phyloP scores from a whole-genome alignment of 1,139 yeast species.

The Magnusiomyces magnusii region DNA sequence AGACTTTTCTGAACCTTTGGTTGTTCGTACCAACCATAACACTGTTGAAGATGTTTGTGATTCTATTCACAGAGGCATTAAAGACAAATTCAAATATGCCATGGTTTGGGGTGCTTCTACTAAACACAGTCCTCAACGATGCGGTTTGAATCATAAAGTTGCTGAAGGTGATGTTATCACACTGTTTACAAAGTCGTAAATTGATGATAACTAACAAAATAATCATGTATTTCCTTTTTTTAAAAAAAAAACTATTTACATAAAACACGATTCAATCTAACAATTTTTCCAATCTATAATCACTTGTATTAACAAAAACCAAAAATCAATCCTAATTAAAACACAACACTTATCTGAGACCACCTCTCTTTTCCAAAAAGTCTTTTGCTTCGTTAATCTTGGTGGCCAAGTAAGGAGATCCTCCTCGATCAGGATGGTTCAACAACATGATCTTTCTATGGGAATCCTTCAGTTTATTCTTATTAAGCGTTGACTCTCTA shows the following conservation, averaged over 20 bases:
- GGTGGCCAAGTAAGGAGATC: slow-evolving; percentile 90
- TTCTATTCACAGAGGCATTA: slow-evolving; percentile 88
- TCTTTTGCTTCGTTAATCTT: slow-evolving; percentile 97
- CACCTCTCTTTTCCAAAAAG: slow-evolving; percentile 77
- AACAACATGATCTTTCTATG: slow-evolving; percentile 90
- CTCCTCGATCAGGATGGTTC: slow-evolving; percentile 98
- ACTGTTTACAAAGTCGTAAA: slow-evolving; percentile 39
- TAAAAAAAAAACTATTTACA: too few species aligned
- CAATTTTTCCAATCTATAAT: too few species aligned
- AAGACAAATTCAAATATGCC: slow-evolving; percentile 88
- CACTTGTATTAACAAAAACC: too few species aligned
- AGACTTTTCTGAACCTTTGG: slow-evolving; percentile 92
- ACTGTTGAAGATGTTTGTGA: slow-evolving; percentile 95
- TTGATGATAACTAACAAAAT: background rate
- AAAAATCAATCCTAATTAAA: too few species aligned
- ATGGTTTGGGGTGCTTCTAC: slow-evolving; percentile 88
- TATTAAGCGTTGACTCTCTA: slow-evolving; percentile 68
- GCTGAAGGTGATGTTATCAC: slow-evolving; percentile 98
- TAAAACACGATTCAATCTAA: too few species aligned
- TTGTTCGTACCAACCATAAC: slow-evolving; percentile 70
- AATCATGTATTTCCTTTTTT: too few species aligned
- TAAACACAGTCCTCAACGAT: slow-evolving; percentile 97
- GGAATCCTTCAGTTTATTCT: slow-evolving; percentile 77
- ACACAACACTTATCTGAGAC: slow-evolving; percentile 38
- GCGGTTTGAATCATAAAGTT: slow-evolving; percentile 72